Conservation (phyloP, 257 asterid genomes). For the Przewalskia tangutica region DNA sequence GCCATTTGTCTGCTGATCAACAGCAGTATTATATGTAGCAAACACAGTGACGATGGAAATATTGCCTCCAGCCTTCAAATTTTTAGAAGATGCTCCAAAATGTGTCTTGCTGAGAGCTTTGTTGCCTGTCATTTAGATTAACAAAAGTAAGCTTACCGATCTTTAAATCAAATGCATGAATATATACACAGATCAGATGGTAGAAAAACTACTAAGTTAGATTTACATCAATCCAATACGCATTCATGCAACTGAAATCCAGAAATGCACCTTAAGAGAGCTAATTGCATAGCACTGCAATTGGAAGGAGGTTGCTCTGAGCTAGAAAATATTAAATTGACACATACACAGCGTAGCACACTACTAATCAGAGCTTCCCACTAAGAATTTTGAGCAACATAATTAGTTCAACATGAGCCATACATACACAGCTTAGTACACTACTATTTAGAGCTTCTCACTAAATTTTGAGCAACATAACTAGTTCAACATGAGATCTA, state of each 20-base stretch:
- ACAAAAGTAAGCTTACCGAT: not conserved
- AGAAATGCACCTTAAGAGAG: not conserved
- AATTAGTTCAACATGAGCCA: not conserved
- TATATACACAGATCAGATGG: not conserved
- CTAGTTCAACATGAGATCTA: not conserved
- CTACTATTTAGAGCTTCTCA: not conserved
- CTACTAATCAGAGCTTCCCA: not conserved
- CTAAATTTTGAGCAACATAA: not conserved
- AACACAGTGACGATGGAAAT: slow-evolving; percentile 70
- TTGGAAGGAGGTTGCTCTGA: not conserved
- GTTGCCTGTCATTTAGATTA: slow-evolving; percentile 35
- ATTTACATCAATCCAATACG: not conserved
- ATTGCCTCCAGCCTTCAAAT: slow-evolving; percentile 20
- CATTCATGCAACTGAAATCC: not conserved
- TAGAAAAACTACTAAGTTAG: not conserved
- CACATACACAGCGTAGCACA: not conserved
- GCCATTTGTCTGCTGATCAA: slow-evolving; percentile 19
- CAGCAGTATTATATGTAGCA: slow-evolving; percentile 50
- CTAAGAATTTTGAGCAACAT: not conserved
- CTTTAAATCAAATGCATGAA: not conserved
- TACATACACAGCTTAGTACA: not conserved
- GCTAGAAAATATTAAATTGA: not conserved
- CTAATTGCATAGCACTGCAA: not conserved
- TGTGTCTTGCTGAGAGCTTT: slow-evolving; percentile 62
- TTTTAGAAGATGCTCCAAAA: slow-evolving; percentile 13